Evolutionary conservation across 225 moss, liverwort and hornwort genomes (phyloP).

Genomic region (Physcomitrellopsis africana): DNA sequence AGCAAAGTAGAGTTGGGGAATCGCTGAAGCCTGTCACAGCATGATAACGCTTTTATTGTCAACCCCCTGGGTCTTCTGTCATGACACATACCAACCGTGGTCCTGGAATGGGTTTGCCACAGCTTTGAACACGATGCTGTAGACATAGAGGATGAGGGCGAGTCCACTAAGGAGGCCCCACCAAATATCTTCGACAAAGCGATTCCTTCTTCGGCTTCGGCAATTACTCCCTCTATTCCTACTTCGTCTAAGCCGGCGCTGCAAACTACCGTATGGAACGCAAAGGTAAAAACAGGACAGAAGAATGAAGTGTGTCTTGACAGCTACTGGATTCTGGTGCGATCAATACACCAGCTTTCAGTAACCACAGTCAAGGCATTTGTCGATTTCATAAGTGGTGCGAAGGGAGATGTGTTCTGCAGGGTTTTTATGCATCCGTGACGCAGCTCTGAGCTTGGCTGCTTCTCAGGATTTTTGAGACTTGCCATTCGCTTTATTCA

Average conservation of each 20-base stretch:
- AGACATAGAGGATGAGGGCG: slow-evolving; percentile 99
- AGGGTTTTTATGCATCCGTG: slow-evolving; percentile 41
- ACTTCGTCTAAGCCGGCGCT: slow-evolving; percentile 82
- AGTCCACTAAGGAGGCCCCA: slow-evolving; percentile 99
- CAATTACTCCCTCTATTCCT: slow-evolving; percentile 72
- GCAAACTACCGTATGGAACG: slow-evolving; percentile 96
- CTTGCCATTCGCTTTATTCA: slow-evolving; percentile 48
- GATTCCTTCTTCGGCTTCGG: slow-evolving; percentile 91
- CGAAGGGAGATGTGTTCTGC: slow-evolving; percentile 47
- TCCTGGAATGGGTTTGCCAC: slow-evolving; percentile 99
- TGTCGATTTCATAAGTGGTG: slow-evolving; percentile 55
- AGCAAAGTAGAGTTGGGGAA: slow-evolving; percentile 62
- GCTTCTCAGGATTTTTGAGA: slow-evolving; percentile 39
- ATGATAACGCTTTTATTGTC: slow-evolving; percentile 84
- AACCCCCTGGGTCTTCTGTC: slow-evolving; percentile 95
- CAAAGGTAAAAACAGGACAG: slow-evolving; percentile 94
- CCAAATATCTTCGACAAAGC: slow-evolving; percentile 97
- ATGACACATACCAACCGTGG: slow-evolving; percentile 99
- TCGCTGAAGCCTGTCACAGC: slow-evolving; percentile 72
- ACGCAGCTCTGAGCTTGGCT: slow-evolving; percentile 43
- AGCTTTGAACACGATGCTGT: slow-evolving; percentile 99
- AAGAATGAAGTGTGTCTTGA: slow-evolving; percentile 74
- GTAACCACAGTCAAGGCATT: slow-evolving; percentile 55
- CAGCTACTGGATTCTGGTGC: slow-evolving; percentile 68
- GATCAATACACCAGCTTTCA: slow-evolving; percentile 59